Evolutionary conservation across 2,329 filamentous ascomycete genomes (phyloP).

Genomic region (Neonectria sp.): DNA sequence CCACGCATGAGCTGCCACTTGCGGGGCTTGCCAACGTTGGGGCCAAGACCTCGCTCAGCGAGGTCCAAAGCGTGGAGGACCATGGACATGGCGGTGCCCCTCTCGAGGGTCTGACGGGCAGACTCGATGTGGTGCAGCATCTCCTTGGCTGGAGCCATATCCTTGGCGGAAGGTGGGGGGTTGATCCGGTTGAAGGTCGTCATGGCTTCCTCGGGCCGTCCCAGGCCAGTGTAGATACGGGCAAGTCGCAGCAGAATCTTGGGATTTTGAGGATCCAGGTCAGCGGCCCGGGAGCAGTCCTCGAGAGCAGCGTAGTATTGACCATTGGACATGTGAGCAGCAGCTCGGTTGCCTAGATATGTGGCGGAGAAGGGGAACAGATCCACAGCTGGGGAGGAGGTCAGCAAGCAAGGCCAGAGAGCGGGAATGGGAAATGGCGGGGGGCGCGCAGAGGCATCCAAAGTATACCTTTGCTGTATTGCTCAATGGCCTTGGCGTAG

Average conservation of each 20-base stretch:
- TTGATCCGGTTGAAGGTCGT: conserved; percentile 85
- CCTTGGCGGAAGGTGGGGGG: conserved; percentile 86
- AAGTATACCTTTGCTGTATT: conserved; percentile 90
- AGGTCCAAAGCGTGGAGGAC: conserved; percentile 92
- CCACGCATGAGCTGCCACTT: conserved; percentile 96
- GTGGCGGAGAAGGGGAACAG: conserved; percentile 88
- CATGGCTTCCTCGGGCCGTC: conserved; percentile 89
- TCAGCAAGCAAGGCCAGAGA: conserved; percentile 27
- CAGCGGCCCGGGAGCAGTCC: conserved; percentile 86
- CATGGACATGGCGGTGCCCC: conserved; percentile 89
- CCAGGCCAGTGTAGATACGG: conserved; percentile 89
- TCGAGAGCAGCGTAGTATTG: conserved; percentile 86
- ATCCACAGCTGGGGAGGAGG: conserved; percentile 78
- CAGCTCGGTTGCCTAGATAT: conserved; percentile 95
- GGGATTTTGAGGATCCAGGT: conserved; percentile 86
- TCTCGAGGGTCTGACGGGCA: conserved; percentile 82
- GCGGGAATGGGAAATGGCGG: conserved; percentile 1
- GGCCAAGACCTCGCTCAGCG: conserved; percentile 85
- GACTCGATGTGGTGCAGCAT: conserved; percentile 88
- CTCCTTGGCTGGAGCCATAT: conserved; percentile 84
- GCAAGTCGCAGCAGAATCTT: conserved; percentile 92
- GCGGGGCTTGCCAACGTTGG: conserved; percentile 83
- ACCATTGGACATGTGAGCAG: conserved; percentile 91
- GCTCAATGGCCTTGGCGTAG: conserved; percentile 87
- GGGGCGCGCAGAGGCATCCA: conserved; percentile 10